These are phyloP conservation scores for Sonneratia caseolaris DNA, from an alignment of 345 rosid species.

Conservation along the genomic window DNA sequence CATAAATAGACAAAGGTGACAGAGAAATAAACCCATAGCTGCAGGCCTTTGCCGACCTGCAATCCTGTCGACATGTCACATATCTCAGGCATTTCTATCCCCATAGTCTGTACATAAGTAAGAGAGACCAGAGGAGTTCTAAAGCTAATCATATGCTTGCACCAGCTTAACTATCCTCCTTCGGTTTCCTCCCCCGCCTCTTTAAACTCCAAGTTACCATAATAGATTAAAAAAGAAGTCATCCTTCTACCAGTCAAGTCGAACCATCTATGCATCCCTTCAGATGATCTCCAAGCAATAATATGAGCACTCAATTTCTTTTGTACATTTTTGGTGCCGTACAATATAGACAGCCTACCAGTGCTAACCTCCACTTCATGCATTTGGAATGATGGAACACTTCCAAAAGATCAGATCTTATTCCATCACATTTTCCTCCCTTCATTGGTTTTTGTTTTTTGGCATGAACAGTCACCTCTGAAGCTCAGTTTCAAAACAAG, in stretches of 20 bases:
- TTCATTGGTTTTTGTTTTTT: not conserved
- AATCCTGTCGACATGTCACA: not conserved
- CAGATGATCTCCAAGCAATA: not conserved
- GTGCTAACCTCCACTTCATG: constrained; percentile 1
- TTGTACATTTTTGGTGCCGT: constrained; percentile 1
- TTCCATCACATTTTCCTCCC: not conserved
- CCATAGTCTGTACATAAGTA: constrained; percentile 10
- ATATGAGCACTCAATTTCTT: not conserved
- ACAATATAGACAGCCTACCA: not conserved
- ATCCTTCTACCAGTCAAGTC: not conserved
- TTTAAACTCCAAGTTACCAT: not conserved
- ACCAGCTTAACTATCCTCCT: not conserved
- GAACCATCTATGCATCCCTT: not conserved
- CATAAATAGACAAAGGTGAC: not conserved
- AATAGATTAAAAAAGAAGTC: not conserved
- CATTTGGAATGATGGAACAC: constrained; percentile 4
- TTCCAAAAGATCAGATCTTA: not conserved
- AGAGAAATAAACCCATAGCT: not conserved
- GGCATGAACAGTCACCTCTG: not conserved
- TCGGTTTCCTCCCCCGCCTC: not conserved
- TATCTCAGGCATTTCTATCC: not conserved
- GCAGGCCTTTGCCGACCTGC: not conserved
- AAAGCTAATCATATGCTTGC: not conserved
- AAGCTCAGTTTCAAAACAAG: not conserved
- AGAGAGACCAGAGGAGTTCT: constrained; percentile 7